These are phyloP conservation scores for Bifiguratus adelaidae DNA, from an alignment of 192 early-diverging fungal genomes.

Conservation along the genomic window DNA sequence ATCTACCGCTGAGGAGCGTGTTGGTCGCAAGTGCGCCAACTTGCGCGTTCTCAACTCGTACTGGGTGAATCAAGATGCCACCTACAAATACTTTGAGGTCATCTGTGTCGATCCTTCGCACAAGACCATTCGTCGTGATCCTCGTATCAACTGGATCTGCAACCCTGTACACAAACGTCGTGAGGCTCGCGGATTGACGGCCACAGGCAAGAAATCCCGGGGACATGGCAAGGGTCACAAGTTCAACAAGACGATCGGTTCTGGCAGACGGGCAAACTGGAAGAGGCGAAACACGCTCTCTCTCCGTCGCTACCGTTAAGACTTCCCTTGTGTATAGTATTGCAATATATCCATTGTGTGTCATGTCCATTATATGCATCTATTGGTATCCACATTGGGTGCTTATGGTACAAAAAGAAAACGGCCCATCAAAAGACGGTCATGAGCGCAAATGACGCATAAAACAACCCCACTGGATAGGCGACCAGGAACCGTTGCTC, in stretches of 20 bases:
- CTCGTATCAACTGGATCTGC: constrained; percentile 99
- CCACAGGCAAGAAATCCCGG: constrained; percentile 95
- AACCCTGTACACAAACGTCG: constrained; percentile 98
- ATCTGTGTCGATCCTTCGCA: constrained; percentile 96
- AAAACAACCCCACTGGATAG: constrained; percentile 88
- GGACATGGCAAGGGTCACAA: constrained; percentile 94
- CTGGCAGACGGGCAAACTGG: constrained; percentile 90
- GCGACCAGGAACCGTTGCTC: constrained; percentile 92
- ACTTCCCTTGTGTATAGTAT: too few relatives aligned
- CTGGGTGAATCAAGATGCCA: constrained; percentile 99
- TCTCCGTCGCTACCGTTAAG: constrained; percentile 88
- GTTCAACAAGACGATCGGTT: constrained; percentile 95
- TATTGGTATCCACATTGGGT: too few relatives aligned
- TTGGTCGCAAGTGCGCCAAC: constrained; percentile 94
- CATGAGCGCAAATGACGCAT: constrained; percentile 88
- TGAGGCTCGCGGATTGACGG: constrained; percentile 95
- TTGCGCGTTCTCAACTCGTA: constrained; percentile 99
- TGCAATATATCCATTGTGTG: too few relatives aligned
- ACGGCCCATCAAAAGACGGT: constrained; percentile 75
- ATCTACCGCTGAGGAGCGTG: constrained; percentile 94
- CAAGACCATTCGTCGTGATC: constrained; percentile 97
- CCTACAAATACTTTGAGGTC: constrained; percentile 99
- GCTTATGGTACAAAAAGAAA: too few relatives aligned
- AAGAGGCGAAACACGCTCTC: constrained; percentile 92
- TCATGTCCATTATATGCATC: too few relatives aligned